Base-by-base conservation (phyloP, 2,329 filamentous ascomycete species). In the Cercospora zeina region DNA sequence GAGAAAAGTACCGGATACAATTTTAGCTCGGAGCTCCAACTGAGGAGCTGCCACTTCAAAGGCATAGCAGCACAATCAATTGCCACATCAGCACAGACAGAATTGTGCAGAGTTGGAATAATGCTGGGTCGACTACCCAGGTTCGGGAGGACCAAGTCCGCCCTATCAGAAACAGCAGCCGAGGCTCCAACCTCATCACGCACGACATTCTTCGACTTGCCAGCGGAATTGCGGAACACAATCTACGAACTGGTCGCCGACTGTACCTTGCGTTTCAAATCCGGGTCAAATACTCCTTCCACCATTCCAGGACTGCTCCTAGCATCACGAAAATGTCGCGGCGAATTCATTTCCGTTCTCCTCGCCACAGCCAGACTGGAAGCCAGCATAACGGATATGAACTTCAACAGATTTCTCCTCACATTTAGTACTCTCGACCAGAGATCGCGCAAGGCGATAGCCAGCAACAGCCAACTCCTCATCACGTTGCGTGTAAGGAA, bases 281-380 rank as follows among this genome's bases (percentile, higher is more conserved):
- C 54, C 19, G 39, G 14, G n/a, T 16, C 11, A n/a, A 34, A 13
- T 11, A 37, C 14, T 14, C 10, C 34, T 16, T n/a, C 1, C 8
- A 14, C 10, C 4, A 6, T 13, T 30, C 64, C 65, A 24, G 61
- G 64, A 33, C 63, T 71, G 7, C 65, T 71, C 3, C 37, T 71
- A 8, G 54, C 63, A 10, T 69, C 69, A 14, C 55, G 36, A 24
- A 64, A 66, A 64, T 59, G 61, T 49, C 63, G 65, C 4, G 30
- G 54, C 6, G 69, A 73, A 53, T 71, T 63, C 59, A 62, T 64
- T 1, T 61, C 70, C 1, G 60, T 72, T 31, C 36, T 73, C 1
- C 67, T 70, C 54, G 65, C 69, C 16, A 65, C 62, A 19, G 61
- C 65, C 16, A 54, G 39, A 13, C 55, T 72, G 4, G 27, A 58